These are phyloP conservation scores for Colletotrichum limetticola DNA, from an alignment of 2,329 filamentous ascomycete species.

Conservation along the genomic window DNA sequence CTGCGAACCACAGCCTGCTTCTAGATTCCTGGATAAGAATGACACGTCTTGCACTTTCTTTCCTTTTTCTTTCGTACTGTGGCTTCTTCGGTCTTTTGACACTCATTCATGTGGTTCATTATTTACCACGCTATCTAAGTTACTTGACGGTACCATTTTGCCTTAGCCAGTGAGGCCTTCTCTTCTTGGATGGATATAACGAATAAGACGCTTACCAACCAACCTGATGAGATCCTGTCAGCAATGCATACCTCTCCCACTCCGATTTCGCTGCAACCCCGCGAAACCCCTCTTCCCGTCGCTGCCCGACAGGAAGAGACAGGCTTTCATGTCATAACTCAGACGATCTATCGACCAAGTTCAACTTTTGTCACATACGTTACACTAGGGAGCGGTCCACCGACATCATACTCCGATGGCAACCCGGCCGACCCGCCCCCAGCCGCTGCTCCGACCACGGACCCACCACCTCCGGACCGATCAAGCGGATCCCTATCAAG, in stretches of 20 bases:
- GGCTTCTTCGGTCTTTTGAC: background rate
- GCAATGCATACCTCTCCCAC: slow-evolving; percentile 22
- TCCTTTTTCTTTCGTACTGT: background rate
- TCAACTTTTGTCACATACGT: slow-evolving; percentile 51
- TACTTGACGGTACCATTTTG: too few species aligned
- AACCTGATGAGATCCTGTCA: slow-evolving; percentile 19
- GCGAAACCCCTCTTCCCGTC: slow-evolving; percentile 1
- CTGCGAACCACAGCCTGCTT: slow-evolving; percentile 24
- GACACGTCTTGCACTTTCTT: slow-evolving; percentile 18
- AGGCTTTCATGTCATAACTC: slow-evolving; percentile 43
- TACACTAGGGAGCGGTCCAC: slow-evolving; percentile 40
- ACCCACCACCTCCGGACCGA: slow-evolving; percentile 29
- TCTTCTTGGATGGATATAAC: background rate
- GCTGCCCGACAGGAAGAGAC: slow-evolving; percentile 24
- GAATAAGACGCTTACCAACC: background rate
- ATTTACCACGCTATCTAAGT: background rate
- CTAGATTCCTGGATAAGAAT: slow-evolving; percentile 8
- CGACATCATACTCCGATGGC: slow-evolving; percentile 29
- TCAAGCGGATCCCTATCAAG: slow-evolving; percentile 43
- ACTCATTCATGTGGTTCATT: background rate
- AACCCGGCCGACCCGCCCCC: slow-evolving; percentile 32
- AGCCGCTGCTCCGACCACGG: slow-evolving; percentile 5
- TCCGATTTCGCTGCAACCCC: slow-evolving; percentile 22
- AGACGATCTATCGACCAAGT: slow-evolving; percentile 46
- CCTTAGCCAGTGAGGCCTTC: background rate